Evolutionary conservation across 306 rosid genomes (phyloP).

Genomic region (Prunus campanulata): DNA sequence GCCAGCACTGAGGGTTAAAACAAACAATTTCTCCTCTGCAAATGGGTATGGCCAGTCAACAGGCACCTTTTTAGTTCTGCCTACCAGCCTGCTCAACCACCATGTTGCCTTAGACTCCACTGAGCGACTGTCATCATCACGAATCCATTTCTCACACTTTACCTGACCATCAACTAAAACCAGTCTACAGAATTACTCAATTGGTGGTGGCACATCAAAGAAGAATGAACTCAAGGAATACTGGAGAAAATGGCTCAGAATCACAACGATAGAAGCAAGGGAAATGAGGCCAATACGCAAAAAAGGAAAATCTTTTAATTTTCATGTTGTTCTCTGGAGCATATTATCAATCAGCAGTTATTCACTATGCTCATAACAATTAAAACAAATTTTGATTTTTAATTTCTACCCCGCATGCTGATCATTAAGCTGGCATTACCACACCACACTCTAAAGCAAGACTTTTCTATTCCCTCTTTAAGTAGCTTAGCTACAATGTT

Average conservation of each 20-base stretch:
- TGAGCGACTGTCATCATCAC: conserved; percentile 47
- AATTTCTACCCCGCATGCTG: not conserved
- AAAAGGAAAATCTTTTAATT: not conserved
- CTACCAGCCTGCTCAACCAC: conserved; percentile 83
- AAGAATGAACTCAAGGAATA: not conserved
- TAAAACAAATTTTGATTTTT: not conserved
- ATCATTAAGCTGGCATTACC: not conserved
- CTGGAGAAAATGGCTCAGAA: not conserved
- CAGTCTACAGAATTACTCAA: conserved; percentile 40
- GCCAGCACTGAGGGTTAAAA: conserved; percentile 88
- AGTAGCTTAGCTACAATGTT: not conserved
- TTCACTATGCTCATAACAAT: not conserved
- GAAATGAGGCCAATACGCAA: not conserved
- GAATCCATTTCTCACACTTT: conserved; percentile 96
- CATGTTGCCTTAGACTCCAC: conserved; percentile 71
- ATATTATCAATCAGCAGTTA: not conserved
- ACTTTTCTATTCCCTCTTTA: not conserved
- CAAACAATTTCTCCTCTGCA: conserved; percentile 72
- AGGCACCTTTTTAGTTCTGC: conserved; percentile 67
- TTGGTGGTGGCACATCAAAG: conserved; percentile 13
- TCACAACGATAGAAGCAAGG: not conserved
- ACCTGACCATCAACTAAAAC: conserved; percentile 83
- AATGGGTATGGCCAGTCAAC: conserved; percentile 94
- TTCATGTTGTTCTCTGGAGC: not conserved
- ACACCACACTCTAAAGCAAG: not conserved